Evolutionary conservation across 495 filamentous ascomycete species (phyloP), one percentile per base, ranked within the genome.

Genomic region (Penicillium flavigenum): DNA sequence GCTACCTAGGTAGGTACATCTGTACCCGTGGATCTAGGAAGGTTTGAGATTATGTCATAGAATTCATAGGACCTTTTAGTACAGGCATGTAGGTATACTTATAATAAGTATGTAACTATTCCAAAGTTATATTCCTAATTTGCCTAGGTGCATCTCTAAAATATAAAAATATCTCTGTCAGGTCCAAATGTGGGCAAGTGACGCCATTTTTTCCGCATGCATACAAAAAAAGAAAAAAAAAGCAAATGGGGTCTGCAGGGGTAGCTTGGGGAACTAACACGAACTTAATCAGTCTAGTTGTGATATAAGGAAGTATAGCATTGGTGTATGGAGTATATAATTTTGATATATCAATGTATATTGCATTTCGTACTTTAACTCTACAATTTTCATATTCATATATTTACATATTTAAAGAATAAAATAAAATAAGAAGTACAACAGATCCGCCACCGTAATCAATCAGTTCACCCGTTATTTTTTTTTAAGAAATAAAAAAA

Each of bases 181-280:
- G 36, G 47, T 24, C 17, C 17, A 17, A 39, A 43, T 49, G 43
- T 54, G 44, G 44, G 45, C 31, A 48, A 51, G 24, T 64, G 63
- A 63, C 63, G 61, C 51, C 57, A 66, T 61, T 38, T 49, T 51
- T 54, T 57, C 57, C 60, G 60, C 51, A 50, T 57, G 61, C 61
- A 62, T 54, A n/a, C n/a, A 58, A 61, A 60, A 60, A 44, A 55
- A 32, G 49, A 61, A 50, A 53, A 56, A 61, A 60, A 60, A 48
- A 55, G 39, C 53, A 63, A 62, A 64, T 63, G 58, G 49, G 46
- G 56, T 42, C 63, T 68, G 63, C 66, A 68, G 66, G 65, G 66
- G 66, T 63, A 66, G 66, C 63, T 63, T 32, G 43, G 50, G 26
- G 52, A 45, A 49, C 59, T 60, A 59, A 56, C 31, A 49, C 50